phyloP scores from a whole-genome alignment of 2,329 filamentous ascomycete genomes.

The Ilyonectria mors-panacis region DNA sequence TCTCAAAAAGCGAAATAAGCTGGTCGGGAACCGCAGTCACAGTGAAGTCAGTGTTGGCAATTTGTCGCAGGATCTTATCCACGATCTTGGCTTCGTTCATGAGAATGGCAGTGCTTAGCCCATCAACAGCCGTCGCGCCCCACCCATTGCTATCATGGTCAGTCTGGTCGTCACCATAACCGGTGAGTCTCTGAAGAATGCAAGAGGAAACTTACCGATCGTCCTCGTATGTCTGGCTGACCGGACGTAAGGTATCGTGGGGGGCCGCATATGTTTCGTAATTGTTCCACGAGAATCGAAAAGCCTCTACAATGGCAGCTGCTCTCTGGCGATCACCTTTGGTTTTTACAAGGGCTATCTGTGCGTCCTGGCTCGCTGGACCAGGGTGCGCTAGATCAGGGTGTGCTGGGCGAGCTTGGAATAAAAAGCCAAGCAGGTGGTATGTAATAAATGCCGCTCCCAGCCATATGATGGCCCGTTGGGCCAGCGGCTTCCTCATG shows the following conservation, averaged over 20 bases:
- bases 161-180: background rate
- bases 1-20: constrained; percentile 35
- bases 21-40: constrained; percentile 18
- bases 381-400: background rate
- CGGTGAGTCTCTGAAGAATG: background rate
- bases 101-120: constrained; percentile 38
- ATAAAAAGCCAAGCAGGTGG: constrained; percentile 6
- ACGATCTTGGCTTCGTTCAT: constrained; percentile 37
- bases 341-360: background rate
- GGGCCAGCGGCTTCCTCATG: constrained; percentile 16
- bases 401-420: background rate
- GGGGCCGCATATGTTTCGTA: constrained; percentile 38
- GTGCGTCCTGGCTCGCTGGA: background rate
- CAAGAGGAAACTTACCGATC: constrained; percentile 26
- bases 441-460: constrained; percentile 21
- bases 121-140: constrained; percentile 42
- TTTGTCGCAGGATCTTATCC: constrained; percentile 35
- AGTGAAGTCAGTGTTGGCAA: constrained; percentile 36
- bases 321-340: constrained; percentile 25
- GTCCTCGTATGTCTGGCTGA: constrained; percentile 30
- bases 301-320: constrained; percentile 26
- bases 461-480: constrained; percentile 29
- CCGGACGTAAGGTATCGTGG: constrained; percentile 36
- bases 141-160: constrained; percentile 36
- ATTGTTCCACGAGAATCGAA: constrained; percentile 40